These are phyloP conservation scores for Neurospora sp. DNA, from an alignment of 495 filamentous ascomycete genomes.

Conservation along the genomic window DNA sequence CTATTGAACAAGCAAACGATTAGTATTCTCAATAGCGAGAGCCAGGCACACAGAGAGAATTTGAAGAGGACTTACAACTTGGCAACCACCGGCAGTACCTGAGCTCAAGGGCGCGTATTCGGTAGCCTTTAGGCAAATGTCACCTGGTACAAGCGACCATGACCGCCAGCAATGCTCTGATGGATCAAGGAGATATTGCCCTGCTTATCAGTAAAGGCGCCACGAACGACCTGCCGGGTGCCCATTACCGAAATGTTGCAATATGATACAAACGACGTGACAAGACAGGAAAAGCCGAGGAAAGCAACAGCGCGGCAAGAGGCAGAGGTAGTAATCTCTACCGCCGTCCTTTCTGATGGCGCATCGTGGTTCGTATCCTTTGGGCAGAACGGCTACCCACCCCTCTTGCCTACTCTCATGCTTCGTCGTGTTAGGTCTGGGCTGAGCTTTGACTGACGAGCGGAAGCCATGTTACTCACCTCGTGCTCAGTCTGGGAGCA, in stretches of 20 bases:
- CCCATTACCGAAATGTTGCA: background rate
- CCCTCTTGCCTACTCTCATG: background rate
- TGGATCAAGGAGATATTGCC: slow-evolving; percentile 59
- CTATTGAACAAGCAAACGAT: slow-evolving; percentile 29
- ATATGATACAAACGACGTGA: background rate
- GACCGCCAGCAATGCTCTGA: slow-evolving; percentile 70
- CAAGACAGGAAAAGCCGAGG: background rate
- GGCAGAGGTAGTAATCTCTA: slow-evolving; percentile 29
- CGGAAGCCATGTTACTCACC: background rate
- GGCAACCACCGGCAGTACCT: slow-evolving; percentile 52
- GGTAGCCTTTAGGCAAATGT: too few species aligned
- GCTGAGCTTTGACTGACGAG: background rate
- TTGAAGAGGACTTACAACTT: slow-evolving; percentile 38
- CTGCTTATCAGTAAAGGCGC: slow-evolving; percentile 63
- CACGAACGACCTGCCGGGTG: slow-evolving; percentile 47
- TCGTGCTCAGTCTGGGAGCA: background rate
- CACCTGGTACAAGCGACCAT: background rate
- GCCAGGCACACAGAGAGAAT: background rate
- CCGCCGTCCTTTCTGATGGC: slow-evolving; percentile 11
- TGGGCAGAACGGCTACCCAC: slow-evolving; percentile 1
- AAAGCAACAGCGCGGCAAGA: slow-evolving; percentile 8
- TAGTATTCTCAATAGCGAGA: slow-evolving; percentile 2
- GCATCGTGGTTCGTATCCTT: slow-evolving; percentile 21
- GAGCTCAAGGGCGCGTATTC: too few species aligned
- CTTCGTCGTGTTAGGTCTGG: background rate